Evolutionary conservation across 75 land plant species (phyloP), one percentile per base, ranked within the genome.

Genomic region (Picea glauca): DNA sequence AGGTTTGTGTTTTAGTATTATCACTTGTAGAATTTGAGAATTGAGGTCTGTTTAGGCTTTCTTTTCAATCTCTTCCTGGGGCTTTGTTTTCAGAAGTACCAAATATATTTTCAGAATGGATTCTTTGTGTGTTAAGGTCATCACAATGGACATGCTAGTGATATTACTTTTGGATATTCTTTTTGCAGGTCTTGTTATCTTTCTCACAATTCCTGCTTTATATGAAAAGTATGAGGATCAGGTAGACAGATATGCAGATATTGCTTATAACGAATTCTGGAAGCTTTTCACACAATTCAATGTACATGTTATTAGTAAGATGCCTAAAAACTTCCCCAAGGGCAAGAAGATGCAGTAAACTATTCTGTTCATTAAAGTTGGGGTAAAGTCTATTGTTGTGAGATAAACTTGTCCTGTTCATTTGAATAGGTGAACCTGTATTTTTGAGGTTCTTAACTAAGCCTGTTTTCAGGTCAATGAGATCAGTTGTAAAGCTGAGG

Each of bases 191-290:
- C 80, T 89, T 21, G 56, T 84, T 21, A 58, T 85, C 13, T 57
- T 87, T 8, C 87, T 89, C 58, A 91, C 91, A 60, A 60, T 96
- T 70, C 98, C 98, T 0, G 85, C 86, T 12, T 17, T 96, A 8
- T 91, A 90, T 62, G 96, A 96, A 75, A 91, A 80, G 77, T 83
- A 91, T 66, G 94, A 91, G 80, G 90, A 88, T 75, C 63, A 74
- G 40, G 83, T 96, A 40, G 91, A 93, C 60, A 77, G 72, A 79
- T 83, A 82, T 77, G 32, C 72, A 8, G 62, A 77, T 23, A 46
- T 64, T 72, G 81, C 79, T n/a, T 77, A 76, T 58, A 74, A 68
- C 21, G 54, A 83, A 70, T n/a, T 84, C 43, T 61, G 74, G 60
- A 58, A 67, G 0, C 59, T 87, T 2, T 92, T 88, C 78, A 56